Conservation (phyloP, 495 filamentous ascomycete genomes). For the Barbatosphaeria neglecta region DNA sequence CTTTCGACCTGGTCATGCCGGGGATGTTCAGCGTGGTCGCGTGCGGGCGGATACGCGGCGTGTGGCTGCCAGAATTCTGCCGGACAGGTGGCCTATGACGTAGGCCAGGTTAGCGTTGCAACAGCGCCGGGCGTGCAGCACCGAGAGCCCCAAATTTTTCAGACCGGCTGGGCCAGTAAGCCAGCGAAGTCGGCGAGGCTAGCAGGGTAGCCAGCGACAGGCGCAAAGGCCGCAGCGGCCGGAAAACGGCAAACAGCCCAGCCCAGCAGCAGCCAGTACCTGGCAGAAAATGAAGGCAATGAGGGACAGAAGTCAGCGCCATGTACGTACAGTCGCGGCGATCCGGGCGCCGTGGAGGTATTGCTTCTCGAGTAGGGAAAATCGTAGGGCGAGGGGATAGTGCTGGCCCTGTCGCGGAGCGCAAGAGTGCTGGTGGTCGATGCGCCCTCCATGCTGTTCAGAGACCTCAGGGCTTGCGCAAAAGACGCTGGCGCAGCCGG, state of each 20-base stretch:
- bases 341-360: conserved; percentile 40
- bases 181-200: not conserved
- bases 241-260: too few species aligned
- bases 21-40: conserved; percentile 81
- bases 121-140: not conserved
- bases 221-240: too few species aligned
- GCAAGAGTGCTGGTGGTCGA: conserved; percentile 5
- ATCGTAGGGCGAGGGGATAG: conserved; percentile 19
- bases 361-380: conserved; percentile 38
- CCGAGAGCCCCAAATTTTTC: not conserved
- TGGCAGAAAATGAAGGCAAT: not conserved
- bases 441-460: conserved; percentile 18
- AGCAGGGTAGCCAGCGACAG: too few species aligned
- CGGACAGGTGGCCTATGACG: conserved; percentile 35
- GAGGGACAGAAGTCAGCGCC: not conserved
- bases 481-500: conserved; percentile 13
- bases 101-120: not conserved
- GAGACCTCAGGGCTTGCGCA: conserved; percentile 22
- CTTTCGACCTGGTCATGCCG: conserved; percentile 78
- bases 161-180: not conserved
- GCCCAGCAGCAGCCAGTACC: too few species aligned
- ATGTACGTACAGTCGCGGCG: conserved; percentile 39
- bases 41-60: conserved; percentile 53
- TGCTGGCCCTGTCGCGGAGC: conserved; percentile 13
- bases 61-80: conserved; percentile 50